Base-by-base conservation (phyloP, 2,329 filamentous ascomycete genomes). In the Aspergillus ustus region DNA sequence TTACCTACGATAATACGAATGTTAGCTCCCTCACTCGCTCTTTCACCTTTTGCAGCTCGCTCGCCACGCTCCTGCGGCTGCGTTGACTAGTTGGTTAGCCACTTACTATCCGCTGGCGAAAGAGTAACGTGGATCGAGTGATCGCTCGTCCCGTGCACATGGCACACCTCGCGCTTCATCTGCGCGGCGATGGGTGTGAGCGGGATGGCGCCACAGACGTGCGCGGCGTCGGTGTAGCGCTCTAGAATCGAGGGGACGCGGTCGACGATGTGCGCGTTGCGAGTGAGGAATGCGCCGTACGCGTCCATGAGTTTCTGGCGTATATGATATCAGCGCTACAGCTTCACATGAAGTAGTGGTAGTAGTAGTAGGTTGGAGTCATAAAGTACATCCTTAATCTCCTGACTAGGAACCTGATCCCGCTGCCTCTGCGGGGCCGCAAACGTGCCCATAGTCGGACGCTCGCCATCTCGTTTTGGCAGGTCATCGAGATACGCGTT, bases 91-190 rank as follows among this genome's bases (percentile, higher is more conserved):
- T 7, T 31, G 22, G n/a, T 17, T 9, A 25, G 6, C 1, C 34
- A 60, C 70, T 58, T 67, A 75, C 90, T 91, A 73, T 96, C 92
- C 40, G 89, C 85, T 0, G 91, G 91, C 66, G 95, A 90, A 60
- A 96, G 80, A 46, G 87, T 89, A 77, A 94, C 80, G 76, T 96
- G 92, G 82, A 94, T 81, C 0, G 87, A 90, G 65, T 89, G 85
- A 64, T 96, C 92, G 25, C 67, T 65, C 4, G 84, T 87, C 37
- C 87, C 85, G 76, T 96, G 92, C 17, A 92, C 85, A 75, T 96
- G 93, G 69, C 87, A 89, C 53, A 96, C 85, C 76, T 96, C 92
- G 15, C 91, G 91, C 65, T 87, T 84, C 56, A 70, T 64, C 7
- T 54, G 45, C 49, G 61, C 37, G 2, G 69, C 67, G 7, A 67